Percentiles rank a stretch among this genome's conserved stretches.
Evolutionary conservation across 2,329 filamentous ascomycete genomes (phyloP).

Genomic region (Xylaria sp.): DNA sequence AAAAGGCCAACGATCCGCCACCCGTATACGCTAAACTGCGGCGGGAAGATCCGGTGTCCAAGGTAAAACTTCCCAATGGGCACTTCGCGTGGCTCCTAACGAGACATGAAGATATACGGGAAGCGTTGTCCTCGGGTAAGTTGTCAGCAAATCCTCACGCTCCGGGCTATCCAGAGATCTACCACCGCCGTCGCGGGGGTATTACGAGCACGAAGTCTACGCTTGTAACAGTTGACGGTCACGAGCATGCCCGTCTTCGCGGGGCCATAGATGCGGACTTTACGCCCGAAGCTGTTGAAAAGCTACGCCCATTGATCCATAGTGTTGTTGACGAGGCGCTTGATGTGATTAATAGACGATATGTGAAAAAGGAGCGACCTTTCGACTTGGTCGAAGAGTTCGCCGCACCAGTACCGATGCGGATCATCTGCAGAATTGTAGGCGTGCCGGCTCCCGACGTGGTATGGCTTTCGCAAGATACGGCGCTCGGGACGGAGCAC

Average conservation of each 20-base stretch:
- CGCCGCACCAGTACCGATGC: conserved; percentile 26
- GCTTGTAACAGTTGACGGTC: conserved; percentile 25
- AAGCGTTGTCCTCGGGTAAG: conserved; percentile 13
- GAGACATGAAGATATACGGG: conserved; percentile 20
- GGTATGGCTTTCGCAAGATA: conserved; percentile 27
- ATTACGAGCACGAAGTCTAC: conserved; percentile 4
- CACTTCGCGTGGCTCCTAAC: conserved; percentile 28
- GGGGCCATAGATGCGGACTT: conserved; percentile 28
- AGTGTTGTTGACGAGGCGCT: conserved; percentile 25
- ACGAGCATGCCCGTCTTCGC: conserved; percentile 23
- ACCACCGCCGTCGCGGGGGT: conserved; percentile 7
- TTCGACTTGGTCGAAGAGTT: conserved; percentile 31
- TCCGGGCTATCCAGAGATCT: conserved; percentile 32
- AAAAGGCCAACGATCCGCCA: conserved; percentile 20
- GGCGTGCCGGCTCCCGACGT: conserved; percentile 24
- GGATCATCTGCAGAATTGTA: conserved; percentile 28
- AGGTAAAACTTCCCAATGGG: conserved; percentile 26
- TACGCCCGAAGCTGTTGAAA: conserved; percentile 13
- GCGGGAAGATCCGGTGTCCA: conserved; percentile 21
- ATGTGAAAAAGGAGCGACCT: conserved; percentile 10
- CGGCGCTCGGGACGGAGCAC: conserved; percentile 12
- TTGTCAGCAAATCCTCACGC: conserved; percentile 24
- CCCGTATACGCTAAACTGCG: conserved; percentile 15
- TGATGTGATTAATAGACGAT: conserved; percentile 18
- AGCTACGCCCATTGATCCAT: conserved; percentile 26